Base-by-base conservation (phyloP, 2,329 filamentous ascomycete species). In the Nigrospora oryzae region DNA sequence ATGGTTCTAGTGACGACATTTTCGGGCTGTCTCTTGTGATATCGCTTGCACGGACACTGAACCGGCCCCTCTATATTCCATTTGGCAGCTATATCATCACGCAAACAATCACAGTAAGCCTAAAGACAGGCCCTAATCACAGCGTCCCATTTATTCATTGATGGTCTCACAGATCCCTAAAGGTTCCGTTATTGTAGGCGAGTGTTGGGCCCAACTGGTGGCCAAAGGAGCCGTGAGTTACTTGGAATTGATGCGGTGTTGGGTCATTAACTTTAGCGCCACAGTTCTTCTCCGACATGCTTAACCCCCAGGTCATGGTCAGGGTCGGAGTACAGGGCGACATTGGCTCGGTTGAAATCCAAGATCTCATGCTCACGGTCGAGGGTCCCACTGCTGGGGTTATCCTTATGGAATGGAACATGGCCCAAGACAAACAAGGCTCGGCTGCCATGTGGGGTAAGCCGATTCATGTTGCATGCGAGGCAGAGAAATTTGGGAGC, bases 331-430 rank as follows among this genome's bases (percentile, higher is more conserved):
- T 74, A 38, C 61, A 66, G 15, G 82, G 81, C 37, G 75, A 84
- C 41, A 64, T 64, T 28, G 84, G 83, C 43, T 65, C 66, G 11
- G 80, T 87, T 32, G 84, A 89, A 61, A 83, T 88, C 50, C 75
- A 70, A 38, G 84, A 89, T 55, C 61, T 86, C 42, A 71, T 87
- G 45, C 79, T 89, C 55, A 73, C 77, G 48, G 84, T 81, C 38
- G 69, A 73, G 52, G 84, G 84, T 1, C 65, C 80, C 5, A 78
- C 78, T n/a, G 77, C 83, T 1, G 85, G 85, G 44, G 81, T 79
- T 5, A 80, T 87, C 48, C 67, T 88, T 51, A 73, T 89, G 56
- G 73, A 89, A 57, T 89, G 83, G 83, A 88, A 88, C 58, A 66
- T 87, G 31, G 69, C 69, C 14, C 54, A 0, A 53, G 52, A n/a